Percentiles rank a stretch among this genome's conserved stretches.
Evolutionary conservation across 805 yeast genomes (phyloP).

Genomic region (Monosporozyma siamensis): DNA sequence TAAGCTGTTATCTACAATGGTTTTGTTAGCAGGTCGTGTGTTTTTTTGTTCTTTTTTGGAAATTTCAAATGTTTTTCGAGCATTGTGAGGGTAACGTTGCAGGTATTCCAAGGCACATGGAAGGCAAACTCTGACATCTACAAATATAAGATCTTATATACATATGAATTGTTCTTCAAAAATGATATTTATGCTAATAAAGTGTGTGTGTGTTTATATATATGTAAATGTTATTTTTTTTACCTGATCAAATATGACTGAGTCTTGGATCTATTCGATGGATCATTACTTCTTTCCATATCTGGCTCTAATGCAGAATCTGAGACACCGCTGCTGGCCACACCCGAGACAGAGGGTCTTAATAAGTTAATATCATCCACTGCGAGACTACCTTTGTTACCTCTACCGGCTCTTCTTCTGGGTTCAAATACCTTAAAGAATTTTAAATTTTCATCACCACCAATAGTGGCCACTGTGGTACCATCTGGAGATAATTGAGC

Average conservation of each 20-base stretch:
- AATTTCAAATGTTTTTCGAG: not conserved
- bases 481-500: conserved; percentile 87
- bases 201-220: not conserved
- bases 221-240: not conserved
- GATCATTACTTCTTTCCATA: not conserved
- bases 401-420: conserved; percentile 32
- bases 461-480: conserved; percentile 83
- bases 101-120: not conserved
- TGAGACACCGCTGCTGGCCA: not conserved
- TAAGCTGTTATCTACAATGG: too few relatives aligned
- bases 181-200: not conserved
- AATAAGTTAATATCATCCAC: conserved; percentile 12
- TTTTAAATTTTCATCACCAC: conserved; percentile 92
- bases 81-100: not conserved
- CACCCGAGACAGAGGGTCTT: conserved; percentile 5
- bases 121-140: too few relatives aligned
- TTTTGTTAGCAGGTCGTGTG: too few relatives aligned
- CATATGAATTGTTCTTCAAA: not conserved
- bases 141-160: too few relatives aligned
- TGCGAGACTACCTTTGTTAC: conserved; percentile 20
- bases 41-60: too few relatives aligned
- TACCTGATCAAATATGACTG: conserved; percentile 2
- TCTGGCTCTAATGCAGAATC: not conserved
- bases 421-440: conserved; percentile 85
- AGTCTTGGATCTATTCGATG: not conserved